Percentiles rank a stretch among this genome's conserved stretches.
These are phyloP conservation scores for Venturia aucupariae DNA, from an alignment of 2,329 filamentous ascomycete species.

Conservation along the genomic window DNA sequence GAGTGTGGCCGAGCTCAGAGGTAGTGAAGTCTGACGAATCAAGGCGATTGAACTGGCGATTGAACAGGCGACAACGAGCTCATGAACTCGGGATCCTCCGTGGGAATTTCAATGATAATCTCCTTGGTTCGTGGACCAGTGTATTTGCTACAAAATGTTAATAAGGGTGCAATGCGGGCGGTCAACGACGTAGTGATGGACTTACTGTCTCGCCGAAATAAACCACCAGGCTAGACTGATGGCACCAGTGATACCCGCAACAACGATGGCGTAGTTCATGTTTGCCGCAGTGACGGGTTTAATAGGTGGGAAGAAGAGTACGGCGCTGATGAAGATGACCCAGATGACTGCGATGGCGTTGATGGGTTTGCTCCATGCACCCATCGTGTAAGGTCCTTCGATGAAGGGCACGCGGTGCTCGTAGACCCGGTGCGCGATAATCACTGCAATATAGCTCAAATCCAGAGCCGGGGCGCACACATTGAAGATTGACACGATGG, in stretches of 20 bases:
- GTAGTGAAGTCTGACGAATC: neutral
- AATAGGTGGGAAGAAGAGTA: constrained; percentile 45
- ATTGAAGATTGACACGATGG: constrained; percentile 42
- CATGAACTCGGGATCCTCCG: constrained; percentile 29
- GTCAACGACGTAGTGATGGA: neutral
- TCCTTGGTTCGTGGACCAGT: constrained; percentile 51
- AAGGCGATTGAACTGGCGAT: neutral
- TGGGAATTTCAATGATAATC: constrained; percentile 34
- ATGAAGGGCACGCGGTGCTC: constrained; percentile 43
- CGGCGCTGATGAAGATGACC: constrained; percentile 53
- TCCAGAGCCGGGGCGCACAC: constrained; percentile 38
- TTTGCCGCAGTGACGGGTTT: constrained; percentile 35
- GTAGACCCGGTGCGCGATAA: constrained; percentile 48
- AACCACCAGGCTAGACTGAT: constrained; percentile 39
- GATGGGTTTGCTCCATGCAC: constrained; percentile 44
- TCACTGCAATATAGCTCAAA: constrained; percentile 51
- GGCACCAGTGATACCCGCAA: constrained; percentile 40
- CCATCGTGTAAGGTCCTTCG: constrained; percentile 50
- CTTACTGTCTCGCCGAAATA: constrained; percentile 30
- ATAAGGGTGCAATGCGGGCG: neutral
- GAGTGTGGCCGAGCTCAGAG: too few relatives aligned
- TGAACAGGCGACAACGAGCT: constrained; percentile 7
- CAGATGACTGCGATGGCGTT: constrained; percentile 50
- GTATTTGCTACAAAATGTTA: constrained; percentile 38
- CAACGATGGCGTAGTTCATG: constrained; percentile 41